Evolutionary conservation across 177 flowering plant genomes (phyloP).

Genomic region (Vitis hybrid): DNA sequence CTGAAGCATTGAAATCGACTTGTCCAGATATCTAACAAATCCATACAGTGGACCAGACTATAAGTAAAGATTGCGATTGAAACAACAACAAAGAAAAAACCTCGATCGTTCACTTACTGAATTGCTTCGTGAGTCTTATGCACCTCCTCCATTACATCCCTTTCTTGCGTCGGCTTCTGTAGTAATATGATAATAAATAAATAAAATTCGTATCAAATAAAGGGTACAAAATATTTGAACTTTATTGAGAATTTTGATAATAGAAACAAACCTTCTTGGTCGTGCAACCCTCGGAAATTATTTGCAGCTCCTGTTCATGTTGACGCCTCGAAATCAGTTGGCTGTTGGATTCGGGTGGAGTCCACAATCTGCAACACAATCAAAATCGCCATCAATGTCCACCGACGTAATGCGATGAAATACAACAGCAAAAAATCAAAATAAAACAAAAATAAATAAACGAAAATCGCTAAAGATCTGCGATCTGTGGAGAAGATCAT

Average conservation of each 20-base stretch:
- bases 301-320: slow-evolving; percentile 59
- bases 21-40: slow-evolving; percentile 60
- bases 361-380: slow-evolving; percentile 46
- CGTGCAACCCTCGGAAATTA: slow-evolving; percentile 56
- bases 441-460: not conserved
- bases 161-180: slow-evolving; percentile 47
- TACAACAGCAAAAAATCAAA: not conserved
- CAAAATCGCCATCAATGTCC: slow-evolving; percentile 6
- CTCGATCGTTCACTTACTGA: slow-evolving; percentile 48
- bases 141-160: slow-evolving; percentile 67
- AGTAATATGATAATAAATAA: not conserved
- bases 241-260: not conserved
- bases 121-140: slow-evolving; percentile 79
- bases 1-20: slow-evolving; percentile 72
- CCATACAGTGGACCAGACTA: not conserved
- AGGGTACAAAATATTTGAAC: not conserved
- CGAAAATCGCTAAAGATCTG: not conserved
- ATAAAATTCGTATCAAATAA: not conserved
- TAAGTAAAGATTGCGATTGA: not conserved
- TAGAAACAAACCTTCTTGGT: slow-evolving; percentile 34
- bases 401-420: not conserved
- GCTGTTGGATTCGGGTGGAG: slow-evolving; percentile 41
- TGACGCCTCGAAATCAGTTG: slow-evolving; percentile 47
- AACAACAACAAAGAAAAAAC: not conserved
- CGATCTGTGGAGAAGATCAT: not conserved